These are phyloP conservation scores for Aspergillus nanangensis DNA, from an alignment of 495 filamentous ascomycete species.

Conservation along the genomic window DNA sequence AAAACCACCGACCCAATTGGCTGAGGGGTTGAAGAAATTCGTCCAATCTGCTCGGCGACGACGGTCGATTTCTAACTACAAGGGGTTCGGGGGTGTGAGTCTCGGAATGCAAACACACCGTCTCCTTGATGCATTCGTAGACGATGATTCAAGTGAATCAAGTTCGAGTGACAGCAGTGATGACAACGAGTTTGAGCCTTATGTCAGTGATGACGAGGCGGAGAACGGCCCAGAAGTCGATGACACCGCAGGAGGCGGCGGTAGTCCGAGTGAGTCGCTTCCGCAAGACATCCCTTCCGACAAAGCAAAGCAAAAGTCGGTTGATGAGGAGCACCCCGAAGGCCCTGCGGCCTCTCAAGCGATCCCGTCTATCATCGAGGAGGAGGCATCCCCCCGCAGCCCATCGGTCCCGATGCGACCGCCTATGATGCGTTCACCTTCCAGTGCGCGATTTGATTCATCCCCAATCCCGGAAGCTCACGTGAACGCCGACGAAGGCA, in stretches of 20 bases:
- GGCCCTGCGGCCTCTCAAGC: conserved; percentile 1
- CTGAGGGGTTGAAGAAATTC: conserved; percentile 46
- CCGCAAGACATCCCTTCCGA: too few relatives aligned
- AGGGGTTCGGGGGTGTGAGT: conserved; percentile 56
- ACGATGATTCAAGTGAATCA: conserved; percentile 44
- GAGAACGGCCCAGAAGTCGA: conserved; percentile 17
- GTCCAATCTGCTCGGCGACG: conserved; percentile 47
- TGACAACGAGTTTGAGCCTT: conserved; percentile 40
- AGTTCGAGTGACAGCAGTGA: conserved; percentile 46
- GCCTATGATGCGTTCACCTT: conserved; percentile 27
- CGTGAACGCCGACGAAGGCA: conserved; percentile 58
- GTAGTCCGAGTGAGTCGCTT: too few relatives aligned
- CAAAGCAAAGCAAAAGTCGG: too few relatives aligned
- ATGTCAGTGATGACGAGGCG: conserved; percentile 36
- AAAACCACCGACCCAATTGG: conserved; percentile 31
- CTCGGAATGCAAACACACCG: conserved; percentile 77
- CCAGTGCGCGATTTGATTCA: conserved; percentile 60
- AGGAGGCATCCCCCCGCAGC: conserved; percentile 36
- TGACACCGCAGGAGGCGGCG: too few relatives aligned
- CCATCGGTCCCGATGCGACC: conserved; percentile 23
- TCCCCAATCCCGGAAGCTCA: conserved; percentile 70
- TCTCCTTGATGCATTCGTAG: conserved; percentile 59
- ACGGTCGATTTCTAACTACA: conserved; percentile 61
- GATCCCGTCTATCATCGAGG: conserved; percentile 43
- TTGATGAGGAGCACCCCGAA: conserved; percentile 3